Base-by-base conservation (phyloP, 2,329 filamentous ascomycete genomes). In the Dendrostoma leiphaemia region DNA sequence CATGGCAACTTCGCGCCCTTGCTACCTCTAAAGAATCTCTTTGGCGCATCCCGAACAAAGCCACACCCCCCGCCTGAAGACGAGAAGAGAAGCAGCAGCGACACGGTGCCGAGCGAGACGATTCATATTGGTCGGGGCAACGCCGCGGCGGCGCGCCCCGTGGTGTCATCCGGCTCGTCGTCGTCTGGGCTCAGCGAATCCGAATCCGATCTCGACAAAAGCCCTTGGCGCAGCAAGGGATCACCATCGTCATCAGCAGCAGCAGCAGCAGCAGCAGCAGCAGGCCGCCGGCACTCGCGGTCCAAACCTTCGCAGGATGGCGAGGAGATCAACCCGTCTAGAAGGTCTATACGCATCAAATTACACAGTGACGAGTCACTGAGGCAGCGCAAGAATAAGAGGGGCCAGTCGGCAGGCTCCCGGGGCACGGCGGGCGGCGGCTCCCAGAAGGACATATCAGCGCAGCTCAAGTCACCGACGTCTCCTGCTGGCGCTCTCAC, bases 381-480 rank as follows among this genome's bases (percentile, higher is more conserved):
- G 53, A 80, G 86, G 59, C 85, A 90, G 68, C 84, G 89, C 54
- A 92, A 91, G 68, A 82, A 86, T 65, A 81, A 80, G 63, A 87
- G 84, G 69, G 76, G 77, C 21, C 77, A 81, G 65, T 78, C 79
- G 23, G 69, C 74, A 17, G 76, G 76, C 51, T 69, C 71, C 38
- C 71, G 67, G 37, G 70, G 74, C 57, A 69, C 70, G 60, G 70
- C 74, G 40, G 65, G 71, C 43, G 64, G 66, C 48, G 67, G 67
- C 13, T 63, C 66, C 10, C 59, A 71, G n/a, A 69, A 70, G 51
- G 79, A 86, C 56, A 77, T 90, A 56, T 85, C 91, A 6, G 88
- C 90, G 47, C 90, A 90, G 56, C 79, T 99, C 58, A 99, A 99
- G 70, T 97, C 94, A 13, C 94, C 94, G 3, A 95, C 91, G 3